Base-by-base conservation (phyloP, 371 early-diverging fungal genomes). In the Mucor ambiguus region DNA sequence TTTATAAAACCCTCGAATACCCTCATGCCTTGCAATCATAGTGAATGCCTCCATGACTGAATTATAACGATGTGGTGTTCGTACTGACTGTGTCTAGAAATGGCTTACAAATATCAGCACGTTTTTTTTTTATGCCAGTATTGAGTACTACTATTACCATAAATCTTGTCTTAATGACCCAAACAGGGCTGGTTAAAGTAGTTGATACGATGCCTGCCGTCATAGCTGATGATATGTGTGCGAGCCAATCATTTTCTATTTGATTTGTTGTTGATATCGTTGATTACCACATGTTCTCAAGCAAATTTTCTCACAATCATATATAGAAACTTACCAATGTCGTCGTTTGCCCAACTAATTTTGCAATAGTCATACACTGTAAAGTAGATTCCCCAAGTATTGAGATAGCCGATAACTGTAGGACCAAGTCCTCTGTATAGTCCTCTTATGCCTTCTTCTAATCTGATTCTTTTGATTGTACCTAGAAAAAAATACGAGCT, bases 381-480 rank as follows among this genome's bases (percentile, higher is more conserved):
- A 79, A 96, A 95, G 79, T 95, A 96, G 38, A 96, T 92, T 24
- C 92, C 94, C 95, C 95, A 96, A 14, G 93, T 93, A 20, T 96
- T 95, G 60, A 96, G 67, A 71, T 96, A 96, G 8, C 95, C 96
- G 57, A 93, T 81, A 56, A 95, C 84, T 22, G 96, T 95, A 3
- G 95, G 93, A 29, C 91, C 89, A 37, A 98, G 79, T 1, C 98
- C 98, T 41, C 94, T 85, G 80, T 96, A 98, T 43, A 96, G 77
- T 20, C 97, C 97, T 24, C 90, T 87, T 30, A 95, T 68, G 16
- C 97, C 95, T 74, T 97, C 97, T 71, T 93, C 92, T 16, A 69
- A 63, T 85, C 87, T 90, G 59, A 98, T 96, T 64, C 87, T 79
- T 22, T 80, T 75, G 43, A 96, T 78, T 4, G 95, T 89, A 28